Evolutionary conservation across 2,329 filamentous ascomycete species (phyloP).

Genomic region (Neonectria sp.): DNA sequence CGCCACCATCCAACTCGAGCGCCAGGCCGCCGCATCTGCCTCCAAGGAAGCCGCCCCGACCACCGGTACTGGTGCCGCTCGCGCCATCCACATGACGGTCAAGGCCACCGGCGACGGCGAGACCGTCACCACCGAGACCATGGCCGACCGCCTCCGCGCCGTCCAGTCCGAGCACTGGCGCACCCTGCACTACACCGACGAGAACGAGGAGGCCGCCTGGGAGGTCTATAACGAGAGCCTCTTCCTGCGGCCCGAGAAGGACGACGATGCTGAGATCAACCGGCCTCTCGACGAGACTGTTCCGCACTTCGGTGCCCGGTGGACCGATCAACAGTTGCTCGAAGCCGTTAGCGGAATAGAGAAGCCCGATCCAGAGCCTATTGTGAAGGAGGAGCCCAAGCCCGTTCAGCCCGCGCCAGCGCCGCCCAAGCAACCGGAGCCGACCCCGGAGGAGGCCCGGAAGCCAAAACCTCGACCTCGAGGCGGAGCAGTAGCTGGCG

Average conservation of each 20-base stretch:
- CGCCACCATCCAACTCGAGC: conserved; percentile 81
- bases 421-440: conserved; percentile 34
- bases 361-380: conserved; percentile 49
- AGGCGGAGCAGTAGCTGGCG: conserved; percentile 43
- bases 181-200: conserved; percentile 84
- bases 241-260: conserved; percentile 53
- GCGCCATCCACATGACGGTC: conserved; percentile 89
- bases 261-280: conserved; percentile 36
- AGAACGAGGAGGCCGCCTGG: conserved; percentile 84
- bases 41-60: conserved; percentile 54
- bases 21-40: conserved; percentile 57
- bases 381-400: conserved; percentile 49
- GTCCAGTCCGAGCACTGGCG: conserved; percentile 90
- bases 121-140: conserved; percentile 77
- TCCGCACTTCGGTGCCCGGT: conserved; percentile 56
- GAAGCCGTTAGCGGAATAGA: conserved; percentile 63
- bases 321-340: conserved; percentile 62
- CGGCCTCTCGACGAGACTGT: conserved; percentile 55
- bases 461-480: conserved; percentile 47
- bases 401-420: conserved; percentile 33
- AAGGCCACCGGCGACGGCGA: conserved; percentile 82
- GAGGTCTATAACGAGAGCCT: conserved; percentile 82
- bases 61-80: conserved; percentile 67
- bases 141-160: conserved; percentile 79
- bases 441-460: conserved; percentile 46